Evolutionary conservation across 768 basidiomycete species (phyloP).

Genomic region (Exidia glandulosa): DNA sequence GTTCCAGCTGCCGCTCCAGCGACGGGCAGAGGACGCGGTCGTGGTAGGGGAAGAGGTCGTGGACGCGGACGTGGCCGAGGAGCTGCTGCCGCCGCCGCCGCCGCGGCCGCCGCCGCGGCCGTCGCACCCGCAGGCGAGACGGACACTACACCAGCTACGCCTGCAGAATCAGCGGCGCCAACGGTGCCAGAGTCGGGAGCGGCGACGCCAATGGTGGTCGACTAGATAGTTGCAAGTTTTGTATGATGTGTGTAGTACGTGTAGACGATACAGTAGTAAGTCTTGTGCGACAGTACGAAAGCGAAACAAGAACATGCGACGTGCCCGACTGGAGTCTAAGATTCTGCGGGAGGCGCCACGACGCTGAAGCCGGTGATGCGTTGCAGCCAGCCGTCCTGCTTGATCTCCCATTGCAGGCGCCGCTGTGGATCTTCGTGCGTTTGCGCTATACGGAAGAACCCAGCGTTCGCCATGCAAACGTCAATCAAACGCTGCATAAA

Average conservation of each 20-base stretch:
- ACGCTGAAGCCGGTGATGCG: not conserved
- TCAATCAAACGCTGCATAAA: not conserved
- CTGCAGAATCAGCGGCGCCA: not conserved
- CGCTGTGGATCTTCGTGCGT: not conserved
- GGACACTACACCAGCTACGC: not conserved
- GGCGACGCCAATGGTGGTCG: not conserved
- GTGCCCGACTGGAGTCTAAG: not conserved
- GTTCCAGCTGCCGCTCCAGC: not conserved
- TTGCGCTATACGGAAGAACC: not conserved
- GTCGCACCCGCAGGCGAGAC: constrained; percentile 4
- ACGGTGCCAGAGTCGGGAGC: not conserved
- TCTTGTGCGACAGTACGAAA: too few relatives aligned
- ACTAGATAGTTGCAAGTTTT: not conserved
- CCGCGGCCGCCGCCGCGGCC: constrained; percentile 10
- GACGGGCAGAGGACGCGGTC: constrained; percentile 1
- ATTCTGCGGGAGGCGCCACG: not conserved
- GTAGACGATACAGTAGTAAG: not conserved
- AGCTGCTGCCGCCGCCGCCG: constrained; percentile 15
- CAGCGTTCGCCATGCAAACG: not conserved
- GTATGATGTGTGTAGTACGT: too few relatives aligned
- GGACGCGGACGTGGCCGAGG: constrained; percentile 22
- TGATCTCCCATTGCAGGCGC: not conserved
- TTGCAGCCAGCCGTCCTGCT: not conserved
- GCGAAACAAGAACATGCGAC: not conserved
- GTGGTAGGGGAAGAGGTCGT: constrained; percentile 4